Base-by-base conservation (phyloP, 345 rosid genomes). In the Pugionium dolabratum region DNA sequence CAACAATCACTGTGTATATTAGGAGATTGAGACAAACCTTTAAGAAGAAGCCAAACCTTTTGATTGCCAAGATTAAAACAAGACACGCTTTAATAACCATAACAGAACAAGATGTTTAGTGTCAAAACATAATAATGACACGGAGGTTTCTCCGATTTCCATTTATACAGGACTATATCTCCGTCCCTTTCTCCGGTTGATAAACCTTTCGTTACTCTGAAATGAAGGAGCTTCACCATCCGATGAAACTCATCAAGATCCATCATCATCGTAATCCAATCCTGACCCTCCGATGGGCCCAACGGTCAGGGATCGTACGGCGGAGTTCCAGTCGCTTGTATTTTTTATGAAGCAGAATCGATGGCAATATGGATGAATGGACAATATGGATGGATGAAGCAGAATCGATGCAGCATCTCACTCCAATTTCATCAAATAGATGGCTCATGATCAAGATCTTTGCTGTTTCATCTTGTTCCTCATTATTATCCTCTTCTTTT, bases 401-500 rank as follows among this genome's bases (percentile, higher is more conserved):
- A 40, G n/a, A 40, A 40, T 40, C 44, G 44, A 40, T 89, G 72
- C 86, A 83, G 73, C 83, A 87, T 76, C 88, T 93, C 66, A 87
- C 78, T 70, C 80, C 78, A 73, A 87, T 82, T 71, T 87, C 98
- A 18, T 93, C 98, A 47, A 93, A 87, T 70, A 74, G 98, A 80
- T 93, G 98, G 98, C 97, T 93, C 64, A 60, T 89, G 80, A 77
- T 93, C 79, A 93, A 93, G 82, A 83, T 93, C 67, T 93, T 93
- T 66, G 86, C 83, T n/a, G 43, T 88, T 41, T 93, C 53, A 81
- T 89, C 58, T 63, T 89, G 54, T 85, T 91, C 79, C 77, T 89
- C 64, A 72, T 79, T 54, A 72, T 91, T 46, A 84, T 85, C 75
- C 59, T 91, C 70, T 68, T 82, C 78, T 85, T 18, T 89, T 39